Base-by-base conservation (phyloP, 2,329 filamentous ascomycete species). In the Aspergillus pseudonomiae region DNA sequence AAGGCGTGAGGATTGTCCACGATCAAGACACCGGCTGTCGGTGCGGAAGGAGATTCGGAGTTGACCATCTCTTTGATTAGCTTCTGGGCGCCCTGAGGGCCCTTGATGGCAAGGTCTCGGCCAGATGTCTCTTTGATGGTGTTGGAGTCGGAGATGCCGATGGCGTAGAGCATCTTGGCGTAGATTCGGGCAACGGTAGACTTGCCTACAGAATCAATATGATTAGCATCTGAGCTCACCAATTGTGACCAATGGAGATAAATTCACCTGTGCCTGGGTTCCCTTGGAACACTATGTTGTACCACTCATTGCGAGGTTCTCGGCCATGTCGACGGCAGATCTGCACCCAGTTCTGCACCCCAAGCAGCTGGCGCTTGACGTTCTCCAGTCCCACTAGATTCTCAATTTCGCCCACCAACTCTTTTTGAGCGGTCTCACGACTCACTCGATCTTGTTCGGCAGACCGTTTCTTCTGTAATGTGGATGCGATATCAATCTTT, bases 251-350 rank as follows among this genome's bases (percentile, higher is more conserved):
- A 19, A 26, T 50, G 16, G 3, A 28, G 36, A 53, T 16, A 34
- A 26, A 10, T 46, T 24, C 59, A 67, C 65, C 63, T 24, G 65
- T 70, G 12, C 68, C 68, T 5, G 67, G 62, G 54, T 70, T 68
- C 4, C 68, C 68, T 30, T 67, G 59, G n/a, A 68, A 59, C 30
- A 61, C 65, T 41, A 70, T 67, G 30, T 67, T 68, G 57, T 68
- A 70, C 65, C 68, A 68, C 39, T 69, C 67, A n/a, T 60, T 61
- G 48, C 64, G 61, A 9, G 67, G 67, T 26, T 69, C 67, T 14
- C 66, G 63, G 5, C 67, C 67, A 60, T 69, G 67, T 16, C 66
- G 63, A 28, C 67, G 67, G 41, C 67, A 69, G 39, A 69, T 68
- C 53, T 67, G 62, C 41, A 69, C 63, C 62, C 66, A 69, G 21